Percentiles rank a stretch among this genome's conserved stretches.
Evolutionary conservation across 441 rosid species (phyloP).

Genomic region (Jatropha multifida): DNA sequence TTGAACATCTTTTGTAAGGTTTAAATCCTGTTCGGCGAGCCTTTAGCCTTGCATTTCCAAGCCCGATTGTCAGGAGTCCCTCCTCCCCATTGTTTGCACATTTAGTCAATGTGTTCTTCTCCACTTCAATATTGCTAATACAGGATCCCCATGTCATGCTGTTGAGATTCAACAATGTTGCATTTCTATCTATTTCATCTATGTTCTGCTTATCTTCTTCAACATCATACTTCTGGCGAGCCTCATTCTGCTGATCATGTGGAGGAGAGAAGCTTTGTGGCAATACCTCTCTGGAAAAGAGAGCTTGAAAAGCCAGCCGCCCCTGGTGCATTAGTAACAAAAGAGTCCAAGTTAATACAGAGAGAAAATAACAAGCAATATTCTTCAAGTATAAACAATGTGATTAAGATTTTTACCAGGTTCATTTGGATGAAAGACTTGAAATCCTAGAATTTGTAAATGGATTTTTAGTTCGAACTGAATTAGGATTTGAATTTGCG

Average conservation of each 20-base stretch:
- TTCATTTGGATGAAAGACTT: background rate
- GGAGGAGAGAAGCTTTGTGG: constrained; percentile 94
- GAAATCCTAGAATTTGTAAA: background rate
- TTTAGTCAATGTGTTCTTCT: constrained; percentile 28
- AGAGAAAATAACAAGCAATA: constrained; percentile 9
- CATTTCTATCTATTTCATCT: constrained; percentile 31
- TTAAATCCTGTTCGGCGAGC: constrained; percentile 77
- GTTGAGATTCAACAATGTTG: constrained; percentile 52
- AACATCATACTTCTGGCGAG: constrained; percentile 30
- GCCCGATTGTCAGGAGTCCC: constrained; percentile 55
- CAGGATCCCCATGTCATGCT: constrained; percentile 29
- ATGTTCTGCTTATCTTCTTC: constrained; percentile 38
- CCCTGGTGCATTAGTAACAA: constrained; percentile 50
- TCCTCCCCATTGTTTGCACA: constrained; percentile 33
- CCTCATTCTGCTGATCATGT: constrained; percentile 31
- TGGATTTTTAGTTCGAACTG: background rate
- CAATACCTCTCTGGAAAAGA: constrained; percentile 75
- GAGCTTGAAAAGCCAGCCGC: constrained; percentile 84
- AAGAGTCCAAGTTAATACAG: constrained; percentile 7
- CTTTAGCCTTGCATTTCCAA: constrained; percentile 55
- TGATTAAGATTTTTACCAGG: background rate
- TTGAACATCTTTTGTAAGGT: constrained; percentile 90
- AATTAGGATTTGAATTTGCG: background rate
- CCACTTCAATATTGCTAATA: constrained; percentile 39
- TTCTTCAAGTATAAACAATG: background rate